Percentiles rank a stretch among this genome's conserved stretches.
Evolutionary conservation across 305 asterid species (phyloP).

Genomic region (Fraxinus sp.): DNA sequence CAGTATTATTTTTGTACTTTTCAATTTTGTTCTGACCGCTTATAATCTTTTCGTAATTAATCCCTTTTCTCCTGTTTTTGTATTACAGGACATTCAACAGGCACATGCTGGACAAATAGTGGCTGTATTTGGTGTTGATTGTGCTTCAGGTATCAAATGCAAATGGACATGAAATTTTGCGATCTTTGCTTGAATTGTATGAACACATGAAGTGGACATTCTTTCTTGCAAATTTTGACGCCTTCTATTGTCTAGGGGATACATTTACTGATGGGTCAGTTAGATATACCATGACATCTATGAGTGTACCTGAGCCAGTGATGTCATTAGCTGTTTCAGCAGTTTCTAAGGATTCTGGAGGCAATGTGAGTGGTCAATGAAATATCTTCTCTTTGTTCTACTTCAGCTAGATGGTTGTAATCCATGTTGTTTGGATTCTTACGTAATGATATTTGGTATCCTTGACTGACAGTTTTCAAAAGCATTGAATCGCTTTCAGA

Average conservation of each 20-base stretch:
- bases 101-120: constrained; percentile 99
- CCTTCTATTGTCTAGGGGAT: constrained; percentile 56
- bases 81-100: constrained; percentile 85
- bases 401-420: constrained; percentile 13
- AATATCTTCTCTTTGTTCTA: constrained; percentile 10
- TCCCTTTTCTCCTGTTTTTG: not conserved
- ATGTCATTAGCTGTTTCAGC: constrained; percentile 97
- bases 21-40: not conserved
- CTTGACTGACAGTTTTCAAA: constrained; percentile 79
- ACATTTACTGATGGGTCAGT: constrained; percentile 97
- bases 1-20: not conserved
- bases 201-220: not conserved
- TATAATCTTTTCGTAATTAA: not conserved
- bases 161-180: constrained; percentile 4
- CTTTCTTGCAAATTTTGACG: not conserved
- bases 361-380: constrained; percentile 63
- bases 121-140: constrained; percentile 98
- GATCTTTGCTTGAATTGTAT: not conserved
- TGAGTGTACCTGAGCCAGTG: constrained; percentile 99
- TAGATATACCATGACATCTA: constrained; percentile 93
- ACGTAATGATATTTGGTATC: constrained; percentile 11
- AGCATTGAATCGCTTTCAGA: constrained; percentile 97
- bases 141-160: constrained; percentile 78
- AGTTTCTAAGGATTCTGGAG: constrained; percentile 94
- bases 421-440: constrained; percentile 15